These are phyloP conservation scores for Psidium guajava DNA, from an alignment of 345 rosid species.

Conservation along the genomic window DNA sequence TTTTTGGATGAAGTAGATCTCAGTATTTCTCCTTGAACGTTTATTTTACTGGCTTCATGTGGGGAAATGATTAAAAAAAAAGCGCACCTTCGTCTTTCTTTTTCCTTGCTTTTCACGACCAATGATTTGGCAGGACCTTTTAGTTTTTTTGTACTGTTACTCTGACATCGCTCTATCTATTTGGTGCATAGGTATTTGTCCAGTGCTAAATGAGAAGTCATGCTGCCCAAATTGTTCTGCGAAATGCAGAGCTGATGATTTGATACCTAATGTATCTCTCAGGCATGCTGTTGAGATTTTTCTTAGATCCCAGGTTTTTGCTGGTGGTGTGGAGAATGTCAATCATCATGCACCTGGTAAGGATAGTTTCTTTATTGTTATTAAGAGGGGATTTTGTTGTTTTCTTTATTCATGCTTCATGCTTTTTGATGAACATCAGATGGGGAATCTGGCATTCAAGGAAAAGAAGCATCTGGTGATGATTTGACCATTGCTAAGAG, in stretches of 20 bases:
- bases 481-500: slow-evolving; percentile 15
- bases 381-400: not conserved
- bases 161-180: not conserved
- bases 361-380: not conserved
- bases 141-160: not conserved
- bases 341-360: slow-evolving; percentile 29
- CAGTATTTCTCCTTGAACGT: not conserved
- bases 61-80: not conserved
- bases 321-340: slow-evolving; percentile 14
- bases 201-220: slow-evolving; percentile 22
- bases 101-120: not conserved
- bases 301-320: slow-evolving; percentile 19
- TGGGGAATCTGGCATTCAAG: slow-evolving; percentile 50
- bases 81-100: not conserved
- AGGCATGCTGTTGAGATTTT: slow-evolving; percentile 33
- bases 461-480: slow-evolving; percentile 20
- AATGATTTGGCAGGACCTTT: not conserved
- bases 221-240: slow-evolving; percentile 40
- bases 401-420: not conserved
- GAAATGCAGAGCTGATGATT: slow-evolving; percentile 21
- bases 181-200: slow-evolving; percentile 23
- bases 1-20: not conserved
- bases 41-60: not conserved
- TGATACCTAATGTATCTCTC: slow-evolving; percentile 43
- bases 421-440: slow-evolving; percentile 13